These are phyloP conservation scores for Cymbopogon flexuosus DNA, from an alignment of 202 grass and related monocot species.

Conservation along the genomic window DNA sequence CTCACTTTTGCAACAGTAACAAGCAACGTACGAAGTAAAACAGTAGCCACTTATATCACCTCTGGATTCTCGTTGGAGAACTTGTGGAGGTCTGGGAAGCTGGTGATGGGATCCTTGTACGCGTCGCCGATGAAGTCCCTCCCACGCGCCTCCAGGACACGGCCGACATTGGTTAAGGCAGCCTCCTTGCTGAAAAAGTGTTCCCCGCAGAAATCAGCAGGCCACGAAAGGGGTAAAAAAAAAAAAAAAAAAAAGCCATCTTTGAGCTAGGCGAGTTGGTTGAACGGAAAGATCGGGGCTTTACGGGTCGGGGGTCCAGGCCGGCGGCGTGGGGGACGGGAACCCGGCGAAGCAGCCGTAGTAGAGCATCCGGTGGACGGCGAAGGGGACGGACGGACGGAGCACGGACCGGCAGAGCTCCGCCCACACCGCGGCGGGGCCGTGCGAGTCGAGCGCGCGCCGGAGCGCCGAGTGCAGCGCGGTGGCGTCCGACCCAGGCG, in stretches of 20 bases:
- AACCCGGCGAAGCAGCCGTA: constrained; percentile 66
- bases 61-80: constrained; percentile 78
- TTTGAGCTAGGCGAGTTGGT: neutral
- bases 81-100: constrained; percentile 59
- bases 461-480: constrained; percentile 42
- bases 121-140: constrained; percentile 53
- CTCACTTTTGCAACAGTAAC: neutral
- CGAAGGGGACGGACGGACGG: constrained; percentile 53
- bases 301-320: constrained; percentile 77
- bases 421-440: constrained; percentile 45
- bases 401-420: constrained; percentile 51
- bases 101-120: constrained; percentile 73
- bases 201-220: neutral
- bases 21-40: neutral
- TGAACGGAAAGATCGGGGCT: neutral
- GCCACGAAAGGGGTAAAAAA: neutral
- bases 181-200: constrained; percentile 31
- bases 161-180: constrained; percentile 66
- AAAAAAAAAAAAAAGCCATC: too few species aligned
- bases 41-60: constrained; percentile 33
- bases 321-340: constrained; percentile 55
- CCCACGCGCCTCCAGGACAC: constrained; percentile 58
- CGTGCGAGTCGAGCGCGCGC: constrained; percentile 23
- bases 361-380: constrained; percentile 90
- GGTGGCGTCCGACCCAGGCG: constrained; percentile 30